Percentiles rank a stretch among this genome's conserved stretches.
These are phyloP conservation scores for Medicago arabica DNA, from an alignment of 306 rosid genomes.

Conservation along the genomic window DNA sequence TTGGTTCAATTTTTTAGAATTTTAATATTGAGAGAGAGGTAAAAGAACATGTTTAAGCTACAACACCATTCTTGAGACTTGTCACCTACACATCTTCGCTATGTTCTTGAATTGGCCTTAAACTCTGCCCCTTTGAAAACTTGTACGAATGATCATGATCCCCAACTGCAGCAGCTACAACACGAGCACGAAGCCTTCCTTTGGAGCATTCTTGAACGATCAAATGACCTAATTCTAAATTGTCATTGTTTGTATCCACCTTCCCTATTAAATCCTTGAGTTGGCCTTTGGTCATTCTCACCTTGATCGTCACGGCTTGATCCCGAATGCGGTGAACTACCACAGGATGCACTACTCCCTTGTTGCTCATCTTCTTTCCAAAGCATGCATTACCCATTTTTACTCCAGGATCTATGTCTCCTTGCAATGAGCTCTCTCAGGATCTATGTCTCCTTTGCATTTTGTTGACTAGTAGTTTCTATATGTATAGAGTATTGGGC, in stretches of 20 bases:
- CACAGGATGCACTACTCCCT: constrained; percentile 30
- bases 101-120: constrained; percentile 46
- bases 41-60: too few relatives aligned
- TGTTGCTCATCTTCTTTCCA: constrained; percentile 28
- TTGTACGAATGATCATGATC: neutral
- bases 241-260: constrained; percentile 38
- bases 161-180: neutral
- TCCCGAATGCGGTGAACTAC: neutral
- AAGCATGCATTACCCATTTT: constrained; percentile 49
- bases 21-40: too few relatives aligned
- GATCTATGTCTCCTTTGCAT: too few relatives aligned
- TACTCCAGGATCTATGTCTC: neutral
- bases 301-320: constrained; percentile 51
- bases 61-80: too few relatives aligned
- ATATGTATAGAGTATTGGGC: too few relatives aligned
- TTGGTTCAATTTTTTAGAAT: too few relatives aligned
- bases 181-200: constrained; percentile 48
- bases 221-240: constrained; percentile 40
- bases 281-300: constrained; percentile 44
- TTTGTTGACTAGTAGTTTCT: too few relatives aligned
- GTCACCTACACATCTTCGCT: neutral
- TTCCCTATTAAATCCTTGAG: constrained; percentile 47
- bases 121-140: constrained; percentile 19
- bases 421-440: neutral
- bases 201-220: constrained; percentile 50